A percentile compares a stretch with the other conserved stretches of the same genome.
Evolutionary conservation across 202 grass and related monocot species (phyloP).

Genomic region (Hordeum pubiflorum): DNA sequence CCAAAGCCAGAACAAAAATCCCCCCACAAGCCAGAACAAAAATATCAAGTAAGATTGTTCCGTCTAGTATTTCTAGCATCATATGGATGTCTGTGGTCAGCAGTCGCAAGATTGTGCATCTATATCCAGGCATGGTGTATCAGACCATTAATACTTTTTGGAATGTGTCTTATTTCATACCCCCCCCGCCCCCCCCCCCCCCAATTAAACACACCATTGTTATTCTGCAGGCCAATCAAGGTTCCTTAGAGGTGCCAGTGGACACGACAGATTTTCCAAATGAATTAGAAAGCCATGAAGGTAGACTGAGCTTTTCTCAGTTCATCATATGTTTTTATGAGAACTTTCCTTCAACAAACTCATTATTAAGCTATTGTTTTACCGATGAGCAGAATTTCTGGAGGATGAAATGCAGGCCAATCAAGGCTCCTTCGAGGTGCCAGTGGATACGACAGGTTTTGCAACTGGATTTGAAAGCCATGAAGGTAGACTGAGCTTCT

Average conservation of each 20-base stretch:
- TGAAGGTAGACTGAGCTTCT: constrained; percentile 30
- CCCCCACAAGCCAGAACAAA: background rate
- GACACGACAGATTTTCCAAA: constrained; percentile 14
- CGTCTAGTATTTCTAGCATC: background rate
- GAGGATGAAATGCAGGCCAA: constrained; percentile 37
- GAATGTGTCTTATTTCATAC: background rate
- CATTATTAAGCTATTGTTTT: constrained; percentile 4
- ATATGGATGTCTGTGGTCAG: background rate
- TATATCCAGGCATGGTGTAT: background rate
- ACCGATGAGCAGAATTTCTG: constrained; percentile 16
- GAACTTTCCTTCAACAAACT: background rate
- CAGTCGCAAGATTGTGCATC: background rate
- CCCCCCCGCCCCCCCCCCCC: background rate
- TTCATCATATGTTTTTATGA: background rate
- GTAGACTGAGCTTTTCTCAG: constrained; percentile 22
- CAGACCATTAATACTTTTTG: background rate
- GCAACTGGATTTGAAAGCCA: constrained; percentile 35
- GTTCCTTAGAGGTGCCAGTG: constrained; percentile 14
- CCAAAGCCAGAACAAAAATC: too few relatives aligned
- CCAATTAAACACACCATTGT: background rate
- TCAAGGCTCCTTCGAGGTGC: constrained; percentile 26
- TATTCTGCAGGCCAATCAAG: constrained; percentile 36
- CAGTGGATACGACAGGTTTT: background rate
- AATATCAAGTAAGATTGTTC: background rate
- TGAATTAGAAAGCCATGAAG: constrained; percentile 36